Base-by-base conservation (phyloP, 2,329 filamentous ascomycete species). In the Xylariaceae sp. region DNA sequence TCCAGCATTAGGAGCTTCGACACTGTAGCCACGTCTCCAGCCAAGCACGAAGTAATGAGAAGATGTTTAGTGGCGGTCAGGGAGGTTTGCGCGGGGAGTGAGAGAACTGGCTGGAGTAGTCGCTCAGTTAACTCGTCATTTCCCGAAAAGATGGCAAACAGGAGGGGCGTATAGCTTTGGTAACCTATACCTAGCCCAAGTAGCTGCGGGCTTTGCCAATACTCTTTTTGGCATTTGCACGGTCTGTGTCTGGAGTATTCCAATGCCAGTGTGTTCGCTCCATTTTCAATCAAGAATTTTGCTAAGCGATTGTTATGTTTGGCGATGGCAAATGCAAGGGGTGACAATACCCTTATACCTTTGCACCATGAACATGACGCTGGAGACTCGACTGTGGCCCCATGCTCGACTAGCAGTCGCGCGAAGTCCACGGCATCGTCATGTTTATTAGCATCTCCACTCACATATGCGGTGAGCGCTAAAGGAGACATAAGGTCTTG, bases 401-500 rank as follows among this genome's bases (percentile, higher is more conserved):
- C 45, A 44, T 36, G 29, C 11, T 49, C 23, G 6, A 39, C 2
- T 5, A 55, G 39, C 5, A 50, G 23, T 16, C 28, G 19, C 5
- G 16, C 24, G 7, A 56, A 50, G 8, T 45, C 24, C 2, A 33
- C 1, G 12, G 37, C 19, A 4, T n/a, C 3, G 6, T 16, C 16
- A n/a, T 4, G 11, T 12, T 2, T 4, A 12, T 7, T 8, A 45
- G 7, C 7, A 26, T 11, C 3, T 11, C 14, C 9, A 2, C 33
- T 16, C 5, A 11, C 21, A 9, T 6, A 40, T 29, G 34, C 41
- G 19, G 14, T 8, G 4, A 44, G 7, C 3, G 34, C 45, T 12
- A 41, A 6, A 55, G 4, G 3, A 2, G 34, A 29, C 3, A 0
- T 0, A n/a, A n/a, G n/a, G 2, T 0, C 2, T 5, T n/a, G 3